A percentile compares a stretch with the other conserved stretches of the same genome.
Conservation (phyloP, 1,284 basidiomycete species). For the Singerocomus rubriflavus region DNA sequence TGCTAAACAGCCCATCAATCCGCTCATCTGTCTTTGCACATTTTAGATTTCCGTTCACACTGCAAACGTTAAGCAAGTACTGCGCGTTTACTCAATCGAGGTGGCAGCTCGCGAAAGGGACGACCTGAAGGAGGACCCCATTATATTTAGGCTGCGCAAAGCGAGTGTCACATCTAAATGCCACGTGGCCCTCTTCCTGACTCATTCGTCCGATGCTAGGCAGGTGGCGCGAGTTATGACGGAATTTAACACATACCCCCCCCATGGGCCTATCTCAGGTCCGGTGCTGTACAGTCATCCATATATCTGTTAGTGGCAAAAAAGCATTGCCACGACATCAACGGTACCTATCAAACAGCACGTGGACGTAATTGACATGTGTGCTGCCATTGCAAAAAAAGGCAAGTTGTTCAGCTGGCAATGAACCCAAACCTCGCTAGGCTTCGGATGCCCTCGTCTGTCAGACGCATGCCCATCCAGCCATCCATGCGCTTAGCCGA, state of each 20-base stretch:
- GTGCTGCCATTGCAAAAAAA: constrained; percentile 1
- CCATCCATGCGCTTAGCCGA: constrained; percentile 74
- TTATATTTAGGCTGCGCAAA: constrained; percentile 70
- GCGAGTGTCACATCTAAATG: constrained; percentile 38
- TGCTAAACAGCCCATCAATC: constrained; percentile 13
- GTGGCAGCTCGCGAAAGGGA: constrained; percentile 77
- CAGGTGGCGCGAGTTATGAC: constrained; percentile 80
- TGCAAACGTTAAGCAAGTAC: constrained; percentile 78
- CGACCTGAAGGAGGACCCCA: constrained; percentile 80
- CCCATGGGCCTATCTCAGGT: constrained; percentile 11
- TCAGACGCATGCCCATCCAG: constrained; percentile 89
- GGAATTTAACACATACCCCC: constrained; percentile 49
- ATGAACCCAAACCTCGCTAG: constrained; percentile 44
- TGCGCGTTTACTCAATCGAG: constrained; percentile 82
- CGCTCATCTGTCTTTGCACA: constrained; percentile 14
- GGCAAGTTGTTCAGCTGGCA: constrained; percentile 16
- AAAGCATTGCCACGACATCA: constrained; percentile 18
- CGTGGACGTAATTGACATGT: constrained; percentile 4
- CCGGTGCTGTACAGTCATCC: constrained; percentile 16
- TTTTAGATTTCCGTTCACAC: constrained; percentile 82
- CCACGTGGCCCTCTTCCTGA: constrained; percentile 13
- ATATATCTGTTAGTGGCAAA: constrained; percentile 25
- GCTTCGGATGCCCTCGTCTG: constrained; percentile 65
- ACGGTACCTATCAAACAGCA: background rate
- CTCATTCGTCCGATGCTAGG: constrained; percentile 40